A percentile compares a stretch with the other conserved stretches of the same genome.
Evolutionary conservation across 495 filamentous ascomycete genomes (phyloP).

Genomic region (Penicillium paxilli): DNA sequence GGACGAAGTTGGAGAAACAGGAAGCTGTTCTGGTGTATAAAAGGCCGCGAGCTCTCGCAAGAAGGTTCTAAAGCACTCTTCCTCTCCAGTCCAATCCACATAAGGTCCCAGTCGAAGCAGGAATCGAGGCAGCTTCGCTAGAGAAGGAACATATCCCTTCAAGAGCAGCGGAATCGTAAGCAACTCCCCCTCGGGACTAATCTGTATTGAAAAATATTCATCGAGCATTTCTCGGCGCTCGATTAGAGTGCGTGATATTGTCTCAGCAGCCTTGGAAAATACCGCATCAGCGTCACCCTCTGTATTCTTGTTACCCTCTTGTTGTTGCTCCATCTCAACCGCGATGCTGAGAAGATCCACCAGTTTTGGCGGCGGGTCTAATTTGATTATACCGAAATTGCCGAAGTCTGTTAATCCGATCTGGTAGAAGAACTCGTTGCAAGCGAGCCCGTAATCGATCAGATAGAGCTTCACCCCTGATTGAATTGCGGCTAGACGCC

Average conservation of each 20-base stretch:
- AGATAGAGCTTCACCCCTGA: conserved; percentile 90
- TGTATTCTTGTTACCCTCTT: conserved; percentile 15
- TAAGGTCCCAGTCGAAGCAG: conserved; percentile 85
- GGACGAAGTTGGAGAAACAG: conserved; percentile 43
- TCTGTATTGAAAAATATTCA: conserved; percentile 89
- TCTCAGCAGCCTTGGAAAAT: conserved; percentile 62
- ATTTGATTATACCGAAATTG: conserved; percentile 84
- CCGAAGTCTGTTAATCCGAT: conserved; percentile 94
- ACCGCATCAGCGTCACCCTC: conserved; percentile 58
- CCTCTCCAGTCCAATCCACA: conserved; percentile 84
- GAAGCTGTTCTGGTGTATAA: conserved; percentile 85
- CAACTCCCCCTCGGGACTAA: conserved; percentile 76
- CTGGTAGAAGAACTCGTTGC: conserved; percentile 95
- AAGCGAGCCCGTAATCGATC: conserved; percentile 88
- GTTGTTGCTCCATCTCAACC: conserved; percentile 60
- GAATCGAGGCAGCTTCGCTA: conserved; percentile 88
- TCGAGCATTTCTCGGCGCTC: conserved; percentile 79
- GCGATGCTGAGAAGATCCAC: conserved; percentile 70
- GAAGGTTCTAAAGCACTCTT: conserved; percentile 83
- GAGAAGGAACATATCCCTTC: conserved; percentile 81
- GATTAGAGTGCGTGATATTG: conserved; percentile 63
- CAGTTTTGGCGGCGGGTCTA: conserved; percentile 74
- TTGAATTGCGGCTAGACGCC: conserved; percentile 89
- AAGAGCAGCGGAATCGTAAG: conserved; percentile 78
- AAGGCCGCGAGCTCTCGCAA: conserved; percentile 86